Evolutionary conservation across 176 grass and related monocot species (phyloP).

Genomic region (Bolboschoenus planiculmis): DNA sequence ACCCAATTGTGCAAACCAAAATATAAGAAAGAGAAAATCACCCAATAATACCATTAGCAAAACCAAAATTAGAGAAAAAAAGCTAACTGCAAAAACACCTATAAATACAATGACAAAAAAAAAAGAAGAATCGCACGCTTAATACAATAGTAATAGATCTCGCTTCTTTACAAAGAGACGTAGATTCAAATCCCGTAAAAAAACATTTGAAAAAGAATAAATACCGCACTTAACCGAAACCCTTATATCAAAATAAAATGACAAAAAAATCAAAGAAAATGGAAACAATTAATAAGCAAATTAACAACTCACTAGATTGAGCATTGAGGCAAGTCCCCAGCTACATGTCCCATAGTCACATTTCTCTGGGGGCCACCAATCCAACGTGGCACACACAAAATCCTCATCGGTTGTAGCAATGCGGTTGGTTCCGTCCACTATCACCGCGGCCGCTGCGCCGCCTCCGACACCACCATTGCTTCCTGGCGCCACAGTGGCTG

Average conservation of each 20-base stretch:
- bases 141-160: too few relatives aligned
- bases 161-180: too few relatives aligned
- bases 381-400: conserved; percentile 86
- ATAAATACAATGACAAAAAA: too few relatives aligned
- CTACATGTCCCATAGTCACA: conserved; percentile 94
- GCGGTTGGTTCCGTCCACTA: conserved; percentile 41
- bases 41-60: background rate
- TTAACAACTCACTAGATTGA: conserved; percentile 86
- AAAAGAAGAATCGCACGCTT: too few relatives aligned
- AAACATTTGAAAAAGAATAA: too few relatives aligned
- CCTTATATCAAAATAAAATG: background rate
- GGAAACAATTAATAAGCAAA: background rate
- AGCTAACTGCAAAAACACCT: too few relatives aligned
- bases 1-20: background rate
- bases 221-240: background rate
- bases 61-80: conserved; percentile 18
- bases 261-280: background rate
- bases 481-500: conserved; percentile 5
- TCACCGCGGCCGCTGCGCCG: background rate
- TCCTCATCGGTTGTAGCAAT: conserved; percentile 62
- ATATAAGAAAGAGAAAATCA: background rate
- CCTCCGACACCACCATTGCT: background rate
- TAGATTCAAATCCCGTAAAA: too few relatives aligned
- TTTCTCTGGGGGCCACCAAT: conserved; percentile 98
- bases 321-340: conserved; percentile 68